Evolutionary conservation across 345 rosid species (phyloP).

Genomic region (Angophora floribunda): DNA sequence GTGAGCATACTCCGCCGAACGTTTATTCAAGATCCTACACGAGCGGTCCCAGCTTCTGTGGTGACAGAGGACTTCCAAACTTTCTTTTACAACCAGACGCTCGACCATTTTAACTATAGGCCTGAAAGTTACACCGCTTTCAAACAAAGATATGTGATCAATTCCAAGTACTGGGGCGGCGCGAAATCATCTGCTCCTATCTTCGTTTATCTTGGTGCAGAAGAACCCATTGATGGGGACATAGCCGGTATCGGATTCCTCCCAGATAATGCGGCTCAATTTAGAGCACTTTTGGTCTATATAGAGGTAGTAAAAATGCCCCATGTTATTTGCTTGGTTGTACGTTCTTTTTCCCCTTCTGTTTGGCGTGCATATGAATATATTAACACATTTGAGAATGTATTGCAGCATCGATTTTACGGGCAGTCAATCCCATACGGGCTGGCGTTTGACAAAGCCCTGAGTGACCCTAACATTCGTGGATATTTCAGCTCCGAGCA

Average conservation of each 20-base stretch:
- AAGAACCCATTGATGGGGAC: slow-evolving; percentile 14
- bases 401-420: slow-evolving; percentile 51
- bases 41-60: neutral
- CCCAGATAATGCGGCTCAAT: slow-evolving; percentile 18
- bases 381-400: neutral
- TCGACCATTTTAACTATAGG: slow-evolving; percentile 48
- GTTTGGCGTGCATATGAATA: neutral
- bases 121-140: slow-evolving; percentile 46
- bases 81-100: slow-evolving; percentile 22
- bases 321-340: neutral
- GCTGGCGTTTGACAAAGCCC: slow-evolving; percentile 32
- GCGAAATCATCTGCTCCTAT: slow-evolving; percentile 31
- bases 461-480: slow-evolving; percentile 30
- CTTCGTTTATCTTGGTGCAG: slow-evolving; percentile 35
- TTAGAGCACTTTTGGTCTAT: slow-evolving; percentile 6
- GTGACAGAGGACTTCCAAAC: slow-evolving; percentile 3
- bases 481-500: slow-evolving; percentile 46
- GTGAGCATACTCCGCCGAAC: neutral
- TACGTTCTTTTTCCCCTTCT: neutral
- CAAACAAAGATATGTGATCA: slow-evolving; percentile 29
- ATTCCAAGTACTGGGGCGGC: slow-evolving; percentile 43
- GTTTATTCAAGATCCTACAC: neutral
- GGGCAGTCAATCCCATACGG: slow-evolving; percentile 56
- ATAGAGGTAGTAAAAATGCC: neutral
- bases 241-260: slow-evolving; percentile 9